These are phyloP conservation scores for Coccinonectria pachysandricola DNA, from an alignment of 2,329 filamentous ascomycete genomes.

Conservation along the genomic window DNA sequence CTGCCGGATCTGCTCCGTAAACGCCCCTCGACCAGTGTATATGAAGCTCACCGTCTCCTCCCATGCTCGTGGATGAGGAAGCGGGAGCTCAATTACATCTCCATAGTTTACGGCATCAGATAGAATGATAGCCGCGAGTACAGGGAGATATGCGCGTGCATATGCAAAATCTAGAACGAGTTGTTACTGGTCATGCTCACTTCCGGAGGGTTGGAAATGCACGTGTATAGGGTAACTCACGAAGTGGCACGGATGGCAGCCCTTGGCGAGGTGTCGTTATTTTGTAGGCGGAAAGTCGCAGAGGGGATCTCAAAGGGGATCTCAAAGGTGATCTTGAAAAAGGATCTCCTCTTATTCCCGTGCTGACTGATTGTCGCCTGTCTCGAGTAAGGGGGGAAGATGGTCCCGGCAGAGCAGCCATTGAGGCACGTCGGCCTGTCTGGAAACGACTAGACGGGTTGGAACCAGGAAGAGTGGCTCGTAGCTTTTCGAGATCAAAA, in stretches of 20 bases:
- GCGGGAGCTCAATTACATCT: conserved; percentile 45
- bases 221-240: conserved; percentile 13
- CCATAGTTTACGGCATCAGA: conserved; percentile 41
- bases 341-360: too few species aligned
- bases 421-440: conserved; percentile 8
- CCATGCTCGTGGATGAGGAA: conserved; percentile 49
- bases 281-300: conserved; percentile 1
- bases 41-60: conserved; percentile 42
- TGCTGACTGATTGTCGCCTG: too few species aligned
- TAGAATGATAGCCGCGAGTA: conserved; percentile 43
- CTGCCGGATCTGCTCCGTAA: conserved; percentile 34
- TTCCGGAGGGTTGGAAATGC: not conserved
- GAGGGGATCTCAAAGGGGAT: not conserved
- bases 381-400: conserved; percentile 2
- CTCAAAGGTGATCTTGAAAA: too few species aligned
- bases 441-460: conserved; percentile 7
- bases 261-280: conserved; percentile 8
- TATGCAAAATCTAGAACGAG: conserved; percentile 18
- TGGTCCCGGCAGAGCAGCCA: conserved; percentile 6
- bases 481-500: conserved; percentile 39
- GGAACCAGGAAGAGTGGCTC: conserved; percentile 33
- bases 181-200: too few species aligned
- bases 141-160: conserved; percentile 33
- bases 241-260: conserved; percentile 11
- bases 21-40: conserved; percentile 39